Percentiles rank a stretch among this genome's conserved stretches.
phyloP scores from a whole-genome alignment of 176 grass and related monocot genomes.

The Oryza nivara region DNA sequence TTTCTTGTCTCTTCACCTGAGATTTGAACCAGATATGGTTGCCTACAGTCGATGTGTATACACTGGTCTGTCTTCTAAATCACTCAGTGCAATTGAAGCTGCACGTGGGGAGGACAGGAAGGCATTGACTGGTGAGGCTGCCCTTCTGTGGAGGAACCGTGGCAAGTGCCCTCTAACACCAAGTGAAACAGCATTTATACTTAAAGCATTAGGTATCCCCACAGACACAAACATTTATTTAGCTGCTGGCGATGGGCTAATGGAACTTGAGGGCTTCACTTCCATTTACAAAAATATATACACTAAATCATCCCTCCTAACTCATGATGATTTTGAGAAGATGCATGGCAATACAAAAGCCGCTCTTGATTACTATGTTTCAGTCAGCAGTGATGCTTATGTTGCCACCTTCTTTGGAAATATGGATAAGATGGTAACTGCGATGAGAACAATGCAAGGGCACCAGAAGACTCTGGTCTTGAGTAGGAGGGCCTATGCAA shows the following conservation, averaged over 20 bases:
- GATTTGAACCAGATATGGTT: conserved; percentile 99
- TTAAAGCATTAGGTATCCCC: conserved; percentile 73
- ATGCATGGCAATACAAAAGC: conserved; percentile 99
- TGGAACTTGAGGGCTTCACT: conserved; percentile 84
- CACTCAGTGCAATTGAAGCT: conserved; percentile 72
- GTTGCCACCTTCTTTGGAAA: conserved; percentile 93
- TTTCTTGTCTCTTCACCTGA: conserved; percentile 87
- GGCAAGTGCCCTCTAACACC: conserved; percentile 94
- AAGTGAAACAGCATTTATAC: conserved; percentile 87
- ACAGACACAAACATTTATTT: conserved; percentile 77
- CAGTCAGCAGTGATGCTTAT: conserved; percentile 81
- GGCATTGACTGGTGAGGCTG: conserved; percentile 67
- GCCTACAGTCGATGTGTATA: conserved; percentile 80
- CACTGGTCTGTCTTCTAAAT: conserved; percentile 63
- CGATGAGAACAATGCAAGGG: conserved; percentile 84
- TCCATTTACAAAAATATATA: conserved; percentile 76
- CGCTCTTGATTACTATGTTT: conserved; percentile 94
- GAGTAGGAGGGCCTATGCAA: conserved; percentile 87
- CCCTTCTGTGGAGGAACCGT: conserved; percentile 73
- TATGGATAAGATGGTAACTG: conserved; percentile 98
- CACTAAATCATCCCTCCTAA: conserved; percentile 75
- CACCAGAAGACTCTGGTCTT: conserved; percentile 75
- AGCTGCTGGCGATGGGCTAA: conserved; percentile 84
- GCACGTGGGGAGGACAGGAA: conserved; percentile 66
- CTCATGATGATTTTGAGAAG: conserved; percentile 69